Base-by-base conservation (phyloP, 371 early-diverging fungal species). In the Mortierella sp. region DNA sequence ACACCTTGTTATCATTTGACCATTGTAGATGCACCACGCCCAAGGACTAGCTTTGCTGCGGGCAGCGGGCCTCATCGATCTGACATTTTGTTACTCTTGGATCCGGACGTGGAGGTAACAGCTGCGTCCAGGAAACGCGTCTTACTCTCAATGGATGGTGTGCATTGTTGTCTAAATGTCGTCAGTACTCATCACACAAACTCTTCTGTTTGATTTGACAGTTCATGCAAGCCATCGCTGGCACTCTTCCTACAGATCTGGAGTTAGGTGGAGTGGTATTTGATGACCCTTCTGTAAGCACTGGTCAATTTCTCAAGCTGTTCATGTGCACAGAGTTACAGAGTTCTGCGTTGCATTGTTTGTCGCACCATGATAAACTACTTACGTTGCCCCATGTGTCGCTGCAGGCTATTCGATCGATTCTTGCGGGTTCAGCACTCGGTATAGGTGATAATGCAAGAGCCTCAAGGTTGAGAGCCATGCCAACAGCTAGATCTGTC, bases 221-320 rank as follows among this genome's bases (percentile, higher is more conserved):
- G 78, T 49, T 76, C 52, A 58, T 76, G 63, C 78, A 76, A 24
- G 78, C 78, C 18, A 56, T 76, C 24, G 59, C 67, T 10, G 78
- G 70, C 21, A 26, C 52, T 16, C 42, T 62, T 21, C 65, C 65
- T 10, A 38, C 43, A 60, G 53, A 51, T 39, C 55, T 72, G 67
- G 67, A 67, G 26, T 31, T 61, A 8, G 71, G 55, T 6, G 50
- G 62, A n/a, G 58, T 66, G 19, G 52, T 72, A 27, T 59, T 49
- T 34, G 67, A 59, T 19, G 63, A 72, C 14, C 72, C 67, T 23
- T 50, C 67, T 16, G 72, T 72, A 72, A 54, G 63, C 21, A 27
- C 18, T 21, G 42, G 34, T 53, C 6, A 27, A 23, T 28, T 45
- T 56, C 26, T 16, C n/a, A n/a, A 10, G 34, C 34, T 34, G 34